These are phyloP conservation scores for Dipteronia sinensis DNA, from an alignment of 345 rosid species.

Conservation along the genomic window DNA sequence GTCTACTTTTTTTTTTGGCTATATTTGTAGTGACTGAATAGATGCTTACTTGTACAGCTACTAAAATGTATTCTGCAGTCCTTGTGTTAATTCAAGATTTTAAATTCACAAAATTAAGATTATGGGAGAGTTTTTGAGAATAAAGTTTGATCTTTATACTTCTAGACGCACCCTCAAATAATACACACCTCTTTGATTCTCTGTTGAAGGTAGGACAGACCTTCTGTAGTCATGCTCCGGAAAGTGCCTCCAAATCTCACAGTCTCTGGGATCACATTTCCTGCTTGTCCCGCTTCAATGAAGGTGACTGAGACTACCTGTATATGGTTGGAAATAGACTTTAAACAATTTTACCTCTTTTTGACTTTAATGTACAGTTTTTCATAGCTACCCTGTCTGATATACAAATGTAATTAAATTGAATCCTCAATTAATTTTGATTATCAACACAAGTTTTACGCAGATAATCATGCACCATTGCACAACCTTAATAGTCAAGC, in stretches of 20 bases:
- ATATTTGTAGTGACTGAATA: background rate
- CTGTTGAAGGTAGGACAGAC: conserved; percentile 37
- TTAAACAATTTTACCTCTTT: background rate
- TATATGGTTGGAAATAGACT: background rate
- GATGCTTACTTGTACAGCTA: background rate
- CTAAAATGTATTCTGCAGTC: background rate
- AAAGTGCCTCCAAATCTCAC: conserved; percentile 52
- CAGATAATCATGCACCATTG: background rate
- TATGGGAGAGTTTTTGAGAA: background rate
- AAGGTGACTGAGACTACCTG: conserved; percentile 41
- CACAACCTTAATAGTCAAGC: background rate
- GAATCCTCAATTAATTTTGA: too few relatives aligned
- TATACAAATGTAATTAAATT: background rate
- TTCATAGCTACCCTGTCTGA: too few relatives aligned
- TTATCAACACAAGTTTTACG: background rate
- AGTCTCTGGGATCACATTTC: conserved; percentile 47
- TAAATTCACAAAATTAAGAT: background rate
- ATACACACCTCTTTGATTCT: conserved; percentile 48
- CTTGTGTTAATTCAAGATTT: background rate
- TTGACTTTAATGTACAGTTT: background rate
- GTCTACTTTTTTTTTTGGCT: background rate
- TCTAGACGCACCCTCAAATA: background rate
- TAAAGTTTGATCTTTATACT: background rate
- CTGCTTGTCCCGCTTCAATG: conserved; percentile 45
- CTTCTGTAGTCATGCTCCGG: conserved; percentile 49